Base-by-base conservation (phyloP, 1,139 yeast species). In the Candida smagusa region DNA sequence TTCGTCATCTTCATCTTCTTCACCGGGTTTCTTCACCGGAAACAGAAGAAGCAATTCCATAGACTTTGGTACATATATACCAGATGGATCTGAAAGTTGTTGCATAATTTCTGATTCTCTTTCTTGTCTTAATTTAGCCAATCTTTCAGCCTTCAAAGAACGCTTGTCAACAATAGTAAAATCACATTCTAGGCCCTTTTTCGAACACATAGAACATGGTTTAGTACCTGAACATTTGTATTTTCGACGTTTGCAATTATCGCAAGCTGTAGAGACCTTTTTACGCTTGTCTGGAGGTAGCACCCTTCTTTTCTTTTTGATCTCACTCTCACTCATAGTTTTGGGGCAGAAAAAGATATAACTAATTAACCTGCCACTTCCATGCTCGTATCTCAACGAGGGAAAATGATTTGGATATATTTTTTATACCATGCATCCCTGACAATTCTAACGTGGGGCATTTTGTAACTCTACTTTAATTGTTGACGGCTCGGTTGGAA, bases 101-200 rank as follows among this genome's bases (percentile, higher is more conserved):
- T 11, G 27, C n/a, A 9, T 24, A 24, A 9, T 11, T 11, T 12
- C 29, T 9, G 29, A n/a, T 8, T 33, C 28, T 8, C 26, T 28
- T 41, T 49, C 31, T 39, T 23, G 33, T 22, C 32, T 34, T 23
- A 33, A 23, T 12, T 35, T 29, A 11, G 58, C 56, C 46, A 56
- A 41, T 27, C 61, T 40, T 42, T 59, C 60, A 8, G 58, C 58
- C 37, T 59, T 59, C 34, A 60, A 36, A 1, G 44, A 49, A 38
- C 45, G 52, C 23, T 42, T 43, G 23, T 45, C 48, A 19, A 43
- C 33, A 19, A 42, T 42, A 22, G 47, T 40, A 36, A 40, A 45
- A 27, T 33, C 34, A 31, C 48, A 45, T 12, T 38, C 43, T 7
- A 34, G 36, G 4, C 44, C 44, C 40, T 43, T 45, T 24, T 39